Conservation (phyloP, 768 basidiomycete species). For the Pleurotus citrinopileatus region DNA sequence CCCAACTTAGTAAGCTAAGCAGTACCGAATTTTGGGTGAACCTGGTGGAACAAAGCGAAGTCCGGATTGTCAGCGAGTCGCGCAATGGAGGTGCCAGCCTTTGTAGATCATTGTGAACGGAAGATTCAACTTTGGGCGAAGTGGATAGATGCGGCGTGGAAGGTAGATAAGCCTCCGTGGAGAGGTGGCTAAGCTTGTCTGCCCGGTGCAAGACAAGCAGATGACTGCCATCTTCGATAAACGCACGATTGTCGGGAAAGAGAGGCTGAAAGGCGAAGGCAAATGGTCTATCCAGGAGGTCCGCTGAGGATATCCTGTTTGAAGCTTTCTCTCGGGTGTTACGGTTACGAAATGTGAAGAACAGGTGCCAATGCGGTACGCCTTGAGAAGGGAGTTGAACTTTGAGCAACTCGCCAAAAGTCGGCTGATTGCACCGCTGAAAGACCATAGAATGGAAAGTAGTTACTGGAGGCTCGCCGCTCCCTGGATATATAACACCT, state of each 20-base stretch:
- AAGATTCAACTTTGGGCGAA: constrained; percentile 57
- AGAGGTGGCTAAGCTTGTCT: constrained; percentile 62
- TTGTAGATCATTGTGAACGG: constrained; percentile 57
- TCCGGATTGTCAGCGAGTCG: constrained; percentile 80
- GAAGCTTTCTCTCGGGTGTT: constrained; percentile 43
- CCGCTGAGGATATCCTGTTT: constrained; percentile 30
- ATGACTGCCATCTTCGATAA: constrained; percentile 89
- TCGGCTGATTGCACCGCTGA: constrained; percentile 82
- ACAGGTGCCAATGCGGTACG: constrained; percentile 82
- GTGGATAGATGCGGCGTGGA: constrained; percentile 59
- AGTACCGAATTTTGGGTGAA: constrained; percentile 90
- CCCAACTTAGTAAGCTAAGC: constrained; percentile 80
- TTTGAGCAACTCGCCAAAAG: constrained; percentile 92
- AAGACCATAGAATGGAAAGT: constrained; percentile 92
- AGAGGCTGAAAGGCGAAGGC: constrained; percentile 93
- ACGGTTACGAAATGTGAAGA: constrained; percentile 90
- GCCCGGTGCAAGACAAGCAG: constrained; percentile 80
- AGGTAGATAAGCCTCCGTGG: constrained; percentile 68
- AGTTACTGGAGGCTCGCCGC: constrained; percentile 77
- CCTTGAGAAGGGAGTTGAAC: constrained; percentile 68
- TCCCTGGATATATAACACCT: constrained; percentile 75
- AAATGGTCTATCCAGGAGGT: constrained; percentile 69
- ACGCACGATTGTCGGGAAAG: constrained; percentile 70
- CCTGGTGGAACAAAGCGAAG: constrained; percentile 88
- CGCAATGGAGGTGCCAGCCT: constrained; percentile 65